These are phyloP conservation scores for Candida nonsorbophila DNA, from an alignment of 805 yeast genomes.

Conservation along the genomic window DNA sequence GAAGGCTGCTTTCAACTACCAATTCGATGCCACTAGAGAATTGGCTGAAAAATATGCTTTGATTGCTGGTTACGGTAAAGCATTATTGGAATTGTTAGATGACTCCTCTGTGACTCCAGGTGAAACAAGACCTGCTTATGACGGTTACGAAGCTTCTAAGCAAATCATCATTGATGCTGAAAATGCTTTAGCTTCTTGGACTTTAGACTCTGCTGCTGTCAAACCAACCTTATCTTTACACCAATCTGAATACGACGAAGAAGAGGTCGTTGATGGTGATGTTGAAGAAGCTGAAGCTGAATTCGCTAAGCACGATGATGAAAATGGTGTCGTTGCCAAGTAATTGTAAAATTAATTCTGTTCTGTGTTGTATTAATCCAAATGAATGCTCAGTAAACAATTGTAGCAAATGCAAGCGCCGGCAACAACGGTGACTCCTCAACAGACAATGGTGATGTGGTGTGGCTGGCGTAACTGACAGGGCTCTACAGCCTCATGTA, in stretches of 20 bases:
- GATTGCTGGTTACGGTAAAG: slow-evolving; percentile 88
- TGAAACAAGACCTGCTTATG: slow-evolving; percentile 86
- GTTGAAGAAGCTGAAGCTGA: slow-evolving; percentile 48
- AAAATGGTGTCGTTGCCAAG: slow-evolving; percentile 6
- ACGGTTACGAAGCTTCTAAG: slow-evolving; percentile 84
- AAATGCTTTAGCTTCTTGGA: slow-evolving; percentile 79
- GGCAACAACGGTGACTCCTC: no score
- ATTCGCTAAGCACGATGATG: slow-evolving; percentile 46
- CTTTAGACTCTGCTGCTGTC: slow-evolving; percentile 75
- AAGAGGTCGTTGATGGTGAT: slow-evolving; percentile 47
- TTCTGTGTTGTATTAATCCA: slow-evolving; percentile 2
- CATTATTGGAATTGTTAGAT: slow-evolving; percentile 74
- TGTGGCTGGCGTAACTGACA: slow-evolving; percentile 1
- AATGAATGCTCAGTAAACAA: slow-evolving; percentile 2
- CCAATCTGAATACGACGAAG: slow-evolving; percentile 16
- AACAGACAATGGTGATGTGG: no score
- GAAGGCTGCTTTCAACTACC: slow-evolving; percentile 78
- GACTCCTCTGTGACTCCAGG: slow-evolving; percentile 88
- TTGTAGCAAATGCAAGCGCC: no score
- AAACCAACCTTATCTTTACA: slow-evolving; percentile 70
- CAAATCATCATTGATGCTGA: slow-evolving; percentile 85
- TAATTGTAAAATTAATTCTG: background rate
- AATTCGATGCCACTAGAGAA: slow-evolving; percentile 81
- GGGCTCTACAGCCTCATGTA: background rate
- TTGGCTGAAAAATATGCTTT: slow-evolving; percentile 81